Percentiles rank a stretch among this genome's conserved stretches.
phyloP scores from a whole-genome alignment of 2,329 filamentous ascomycete genomes.

The Exutisphaerella laricina region DNA sequence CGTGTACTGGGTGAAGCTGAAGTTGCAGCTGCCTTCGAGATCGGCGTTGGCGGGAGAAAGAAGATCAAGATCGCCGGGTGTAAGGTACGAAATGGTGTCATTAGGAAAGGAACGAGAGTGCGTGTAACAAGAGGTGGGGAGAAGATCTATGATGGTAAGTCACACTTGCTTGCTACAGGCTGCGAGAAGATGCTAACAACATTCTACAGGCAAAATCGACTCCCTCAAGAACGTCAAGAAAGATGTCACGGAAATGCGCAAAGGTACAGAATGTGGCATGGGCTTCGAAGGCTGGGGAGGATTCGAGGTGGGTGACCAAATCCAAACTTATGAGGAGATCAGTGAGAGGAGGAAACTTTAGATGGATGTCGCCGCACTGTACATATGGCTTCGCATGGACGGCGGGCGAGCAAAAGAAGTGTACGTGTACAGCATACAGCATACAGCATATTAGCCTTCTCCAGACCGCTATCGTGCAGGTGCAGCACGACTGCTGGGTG shows the following conservation, averaged over 20 bases:
- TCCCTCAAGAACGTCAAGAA: constrained; percentile 91
- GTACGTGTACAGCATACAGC: too few species aligned
- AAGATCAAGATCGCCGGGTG: constrained; percentile 79
- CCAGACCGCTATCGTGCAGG: too few species aligned
- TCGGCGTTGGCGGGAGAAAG: constrained; percentile 67
- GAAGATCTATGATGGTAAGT: constrained; percentile 74
- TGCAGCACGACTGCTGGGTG: too few species aligned
- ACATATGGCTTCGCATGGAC: background rate
- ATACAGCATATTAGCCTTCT: too few species aligned
- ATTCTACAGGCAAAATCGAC: constrained; percentile 61
- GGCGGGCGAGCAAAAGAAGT: background rate
- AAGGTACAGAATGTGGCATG: constrained; percentile 90
- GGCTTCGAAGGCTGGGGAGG: constrained; percentile 74
- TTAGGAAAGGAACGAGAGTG: constrained; percentile 60
- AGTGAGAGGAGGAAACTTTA: constrained; percentile 60
- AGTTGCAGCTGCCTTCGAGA: constrained; percentile 74
- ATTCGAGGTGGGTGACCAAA: constrained; percentile 72
- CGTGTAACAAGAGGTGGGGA: constrained; percentile 64
- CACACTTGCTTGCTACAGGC: constrained; percentile 6
- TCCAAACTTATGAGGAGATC: constrained; percentile 82
- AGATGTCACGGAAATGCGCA: constrained; percentile 81
- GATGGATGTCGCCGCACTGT: background rate
- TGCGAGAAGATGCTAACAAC: constrained; percentile 48
- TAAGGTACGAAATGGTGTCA: constrained; percentile 73
- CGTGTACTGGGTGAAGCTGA: constrained; percentile 85